phyloP scores from a whole-genome alignment of 2,329 filamentous ascomycete genomes.

The Xylariaceae sp. region DNA sequence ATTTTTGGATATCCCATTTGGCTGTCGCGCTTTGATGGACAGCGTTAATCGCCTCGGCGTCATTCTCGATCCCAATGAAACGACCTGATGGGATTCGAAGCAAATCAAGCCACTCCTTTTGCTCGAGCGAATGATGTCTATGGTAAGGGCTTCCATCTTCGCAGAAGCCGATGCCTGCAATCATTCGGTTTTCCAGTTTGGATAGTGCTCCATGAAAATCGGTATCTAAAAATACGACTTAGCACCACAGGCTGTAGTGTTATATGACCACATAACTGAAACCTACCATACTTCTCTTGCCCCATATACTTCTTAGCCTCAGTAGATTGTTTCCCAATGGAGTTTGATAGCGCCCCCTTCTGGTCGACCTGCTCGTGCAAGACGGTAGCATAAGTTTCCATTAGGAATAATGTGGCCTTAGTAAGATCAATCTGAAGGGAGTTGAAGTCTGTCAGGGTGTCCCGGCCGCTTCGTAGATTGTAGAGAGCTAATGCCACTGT shows the following conservation, averaged over 20 bases:
- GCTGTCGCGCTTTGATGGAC: background rate
- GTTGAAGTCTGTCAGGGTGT: background rate
- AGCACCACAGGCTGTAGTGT: background rate
- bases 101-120: background rate
- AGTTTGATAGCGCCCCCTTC: background rate
- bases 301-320: background rate
- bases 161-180: background rate
- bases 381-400: background rate
- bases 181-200: background rate
- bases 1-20: background rate
- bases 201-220: background rate
- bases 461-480: background rate
- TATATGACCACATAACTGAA: background rate
- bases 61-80: background rate
- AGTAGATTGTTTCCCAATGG: background rate
- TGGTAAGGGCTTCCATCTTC: background rate
- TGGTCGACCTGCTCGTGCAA: background rate
- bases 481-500: background rate
- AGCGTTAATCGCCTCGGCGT: background rate
- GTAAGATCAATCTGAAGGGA: background rate
- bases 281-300: background rate
- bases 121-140: background rate
- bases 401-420: background rate
- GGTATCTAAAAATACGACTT: background rate
- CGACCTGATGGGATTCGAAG: too few relatives aligned